Base-by-base conservation (phyloP, 2,329 filamentous ascomycete genomes). In the Neurospora crassa region DNA sequence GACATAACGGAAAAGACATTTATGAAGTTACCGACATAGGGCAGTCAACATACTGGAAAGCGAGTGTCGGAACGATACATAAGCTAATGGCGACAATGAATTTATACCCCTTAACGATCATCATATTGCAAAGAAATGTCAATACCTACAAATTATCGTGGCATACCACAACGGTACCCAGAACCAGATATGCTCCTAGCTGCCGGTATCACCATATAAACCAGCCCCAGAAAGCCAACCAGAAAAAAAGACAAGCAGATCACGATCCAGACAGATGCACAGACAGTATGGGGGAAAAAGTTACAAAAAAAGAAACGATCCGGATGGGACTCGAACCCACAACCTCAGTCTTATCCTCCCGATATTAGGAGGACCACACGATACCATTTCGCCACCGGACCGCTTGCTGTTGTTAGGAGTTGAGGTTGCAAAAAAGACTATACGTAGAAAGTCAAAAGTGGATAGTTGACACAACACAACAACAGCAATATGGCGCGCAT, bases 381-480 rank as follows among this genome's bases (percentile, higher is more conserved):
- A 63, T 63, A 63, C 53, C 53, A 63, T 63, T 63, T 63, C 53
- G 53, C 53, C 53, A 63, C 53, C 53, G 53, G 53, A 63, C 53
- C 53, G 53, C 0, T 63, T 11, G 53, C 18, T 37, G 24, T n/a
- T 11, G 1, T 63, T 63, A 1, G 18, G 34, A 0, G 2, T 11
- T 11, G 0, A 1, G 10, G 47, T 2, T 5, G 12, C 14, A 1
- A 0, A 24, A 0, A 11, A 3, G 0, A 0, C 24, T 53, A 53
- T 53, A 5, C 14, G 6, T 12, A n/a, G 2, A 20, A 2, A 1
- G 1, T 47, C 14, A 11, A 5, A 1, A 2, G 47, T 29, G 24
- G 20, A 5, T 59, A 2, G 10, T 20, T 53, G 20, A 29, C 11
- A 4, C 10, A 24, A 12, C 37, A 40, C 45, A 47, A 24, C 0